Evolutionary conservation across 169 alveolate species (phyloP).

Genomic region (Plasmodium knowlesi): DNA sequence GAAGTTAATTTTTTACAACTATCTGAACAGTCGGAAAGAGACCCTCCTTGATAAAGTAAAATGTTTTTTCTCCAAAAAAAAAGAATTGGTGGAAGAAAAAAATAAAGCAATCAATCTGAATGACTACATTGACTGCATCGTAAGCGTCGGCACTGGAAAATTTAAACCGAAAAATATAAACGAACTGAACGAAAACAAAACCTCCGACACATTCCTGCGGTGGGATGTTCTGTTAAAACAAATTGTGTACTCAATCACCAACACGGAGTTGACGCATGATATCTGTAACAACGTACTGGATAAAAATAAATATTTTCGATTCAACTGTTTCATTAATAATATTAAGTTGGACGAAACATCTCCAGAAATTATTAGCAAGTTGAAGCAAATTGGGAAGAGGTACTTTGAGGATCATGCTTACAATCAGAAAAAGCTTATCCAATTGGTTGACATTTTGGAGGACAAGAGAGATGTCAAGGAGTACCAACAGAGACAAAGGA

Average conservation of each 20-base stretch:
- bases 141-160: slow-evolving; percentile 89
- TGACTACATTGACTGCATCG: slow-evolving; percentile 82
- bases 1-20: slow-evolving; percentile 81
- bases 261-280: slow-evolving; percentile 82
- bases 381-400: slow-evolving; percentile 77
- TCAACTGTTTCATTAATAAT: slow-evolving; percentile 79
- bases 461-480: slow-evolving; percentile 68
- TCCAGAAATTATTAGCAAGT: slow-evolving; percentile 65
- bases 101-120: slow-evolving; percentile 41
- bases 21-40: slow-evolving; percentile 19
- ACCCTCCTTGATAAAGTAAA: slow-evolving; percentile 24
- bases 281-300: slow-evolving; percentile 76
- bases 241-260: slow-evolving; percentile 81
- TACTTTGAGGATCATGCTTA: slow-evolving; percentile 74
- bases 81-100: not conserved
- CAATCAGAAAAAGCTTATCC: slow-evolving; percentile 64
- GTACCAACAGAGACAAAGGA: slow-evolving; percentile 63
- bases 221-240: slow-evolving; percentile 82
- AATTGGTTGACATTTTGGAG: slow-evolving; percentile 75
- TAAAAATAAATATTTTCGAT: slow-evolving; percentile 77
- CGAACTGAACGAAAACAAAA: slow-evolving; percentile 51
- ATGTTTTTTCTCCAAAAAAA: not conserved
- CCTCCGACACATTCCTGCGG: slow-evolving; percentile 70
- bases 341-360: slow-evolving; percentile 80
- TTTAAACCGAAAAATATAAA: slow-evolving; percentile 52